Percentiles rank a stretch among this genome's conserved stretches.
These are phyloP conservation scores for Coemansia sp. DNA, from an alignment of 192 early-diverging fungal species.

Conservation along the genomic window DNA sequence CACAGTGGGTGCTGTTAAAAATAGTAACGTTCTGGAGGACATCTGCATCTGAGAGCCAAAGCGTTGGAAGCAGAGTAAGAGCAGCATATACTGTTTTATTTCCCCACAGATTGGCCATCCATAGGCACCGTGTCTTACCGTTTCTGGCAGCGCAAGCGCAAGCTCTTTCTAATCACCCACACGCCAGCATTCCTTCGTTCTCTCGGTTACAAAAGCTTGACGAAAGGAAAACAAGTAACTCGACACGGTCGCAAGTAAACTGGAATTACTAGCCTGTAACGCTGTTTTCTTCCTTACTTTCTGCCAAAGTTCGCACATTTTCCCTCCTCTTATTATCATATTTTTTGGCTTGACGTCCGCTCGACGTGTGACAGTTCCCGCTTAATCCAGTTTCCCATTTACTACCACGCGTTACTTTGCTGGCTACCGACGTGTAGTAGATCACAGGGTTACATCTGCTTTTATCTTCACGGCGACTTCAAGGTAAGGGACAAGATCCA, in stretches of 20 bases:
- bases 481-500: background rate
- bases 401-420: background rate
- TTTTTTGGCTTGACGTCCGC: background rate
- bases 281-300: conserved; percentile 10
- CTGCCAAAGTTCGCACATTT: background rate
- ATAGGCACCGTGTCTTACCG: background rate
- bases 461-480: background rate
- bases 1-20: background rate
- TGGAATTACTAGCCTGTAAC: conserved; percentile 13
- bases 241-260: background rate
- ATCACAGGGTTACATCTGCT: background rate
- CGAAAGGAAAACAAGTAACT: background rate
- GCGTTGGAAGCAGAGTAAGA: background rate
- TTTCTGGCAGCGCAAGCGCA: background rate
- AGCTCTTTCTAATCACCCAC: background rate
- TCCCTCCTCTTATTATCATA: background rate
- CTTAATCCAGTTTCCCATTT: conserved; percentile 3
- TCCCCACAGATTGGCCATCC: background rate
- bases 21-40: background rate
- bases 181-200: background rate
- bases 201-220: background rate
- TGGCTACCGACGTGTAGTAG: background rate
- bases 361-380: background rate
- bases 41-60: background rate
- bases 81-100: conserved; percentile 1